Base-by-base conservation (phyloP, 495 filamentous ascomycete genomes). In the Aspergillus funiculosus region DNA sequence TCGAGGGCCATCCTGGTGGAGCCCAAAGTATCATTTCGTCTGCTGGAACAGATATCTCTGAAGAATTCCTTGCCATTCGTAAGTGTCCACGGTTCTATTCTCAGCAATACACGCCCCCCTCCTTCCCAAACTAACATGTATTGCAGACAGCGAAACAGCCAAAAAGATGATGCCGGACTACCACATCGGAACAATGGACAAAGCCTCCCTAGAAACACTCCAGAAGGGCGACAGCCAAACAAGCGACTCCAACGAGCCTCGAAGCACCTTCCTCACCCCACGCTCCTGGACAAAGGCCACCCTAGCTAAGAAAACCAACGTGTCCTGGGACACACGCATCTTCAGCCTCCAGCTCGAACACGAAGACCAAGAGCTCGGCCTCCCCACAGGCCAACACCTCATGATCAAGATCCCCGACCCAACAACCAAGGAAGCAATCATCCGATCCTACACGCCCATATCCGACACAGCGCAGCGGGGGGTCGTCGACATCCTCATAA, bases 21-120 rank as follows among this genome's bases (percentile, higher is more conserved):
- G 89, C 87, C 4, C 79, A 85, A 45, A 94, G 87, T 60, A 96
- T 97, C 59, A 78, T 82, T 44, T 81, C 83, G 32, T 87, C 83
- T 2, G 91, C 89, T 14, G 89, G 86, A 2, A 70, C 86, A 47
- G 89, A 97, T 68, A 80, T 75, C n/a, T 86, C 85, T 0, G 91
- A 96, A 53, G 91, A 97, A 54, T 97, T 97, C 59, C 78, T 95
- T 65, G 87, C 85, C 17, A 97, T 97, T 50, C 91, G 88, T 89
- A 78, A 76, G 86, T 19, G 31, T 27, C 30, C 13, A 3, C 18
- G 13, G 18, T 4, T 39, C 13, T n/a, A 25, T 34, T 13, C 6
- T 17, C 37, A 28, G n/a, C n/a, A n/a, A n/a, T n/a, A n/a, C n/a
- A n/a, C n/a, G n/a, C n/a, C n/a, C n/a, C n/a, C 27, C 5, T 39